phyloP scores from a whole-genome alignment of 2,329 filamentous ascomycete genomes.

The Xylariaceae sp. region DNA sequence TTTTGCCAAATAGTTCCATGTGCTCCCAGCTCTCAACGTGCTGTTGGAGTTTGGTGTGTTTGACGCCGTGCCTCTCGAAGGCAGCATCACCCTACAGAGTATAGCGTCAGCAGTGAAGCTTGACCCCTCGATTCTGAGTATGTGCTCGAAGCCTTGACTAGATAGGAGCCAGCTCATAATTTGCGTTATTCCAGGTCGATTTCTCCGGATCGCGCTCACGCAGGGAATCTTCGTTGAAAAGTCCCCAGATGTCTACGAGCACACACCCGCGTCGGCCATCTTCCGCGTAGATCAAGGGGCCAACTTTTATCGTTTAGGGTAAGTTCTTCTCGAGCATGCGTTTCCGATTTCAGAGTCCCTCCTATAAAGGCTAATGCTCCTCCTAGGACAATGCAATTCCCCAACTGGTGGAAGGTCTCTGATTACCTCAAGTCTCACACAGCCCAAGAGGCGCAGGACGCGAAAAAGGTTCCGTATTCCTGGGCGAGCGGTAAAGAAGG shows the following conservation, averaged over 20 bases:
- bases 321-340: neutral
- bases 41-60: constrained; percentile 7
- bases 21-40: neutral
- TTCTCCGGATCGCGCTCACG: constrained; percentile 4
- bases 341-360: neutral
- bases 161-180: neutral
- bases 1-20: constrained; percentile 1
- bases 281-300: constrained; percentile 1
- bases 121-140: constrained; percentile 2
- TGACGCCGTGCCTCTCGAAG: constrained; percentile 1
- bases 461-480: constrained; percentile 34
- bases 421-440: constrained; percentile 34
- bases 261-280: neutral
- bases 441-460: constrained; percentile 33
- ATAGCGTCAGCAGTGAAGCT: constrained; percentile 2
- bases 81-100: neutral
- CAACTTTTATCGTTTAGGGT: constrained; percentile 5
- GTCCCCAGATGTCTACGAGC: constrained; percentile 4
- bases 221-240: constrained; percentile 5
- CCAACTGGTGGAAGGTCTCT: constrained; percentile 13
- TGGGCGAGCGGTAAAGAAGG: constrained; percentile 33
- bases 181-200: neutral
- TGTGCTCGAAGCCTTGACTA: neutral
- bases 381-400: constrained; percentile 3
- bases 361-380: neutral